Evolutionary conservation across 768 basidiomycete genomes (phyloP).

Genomic region (Sporobolomyces phaffii): DNA sequence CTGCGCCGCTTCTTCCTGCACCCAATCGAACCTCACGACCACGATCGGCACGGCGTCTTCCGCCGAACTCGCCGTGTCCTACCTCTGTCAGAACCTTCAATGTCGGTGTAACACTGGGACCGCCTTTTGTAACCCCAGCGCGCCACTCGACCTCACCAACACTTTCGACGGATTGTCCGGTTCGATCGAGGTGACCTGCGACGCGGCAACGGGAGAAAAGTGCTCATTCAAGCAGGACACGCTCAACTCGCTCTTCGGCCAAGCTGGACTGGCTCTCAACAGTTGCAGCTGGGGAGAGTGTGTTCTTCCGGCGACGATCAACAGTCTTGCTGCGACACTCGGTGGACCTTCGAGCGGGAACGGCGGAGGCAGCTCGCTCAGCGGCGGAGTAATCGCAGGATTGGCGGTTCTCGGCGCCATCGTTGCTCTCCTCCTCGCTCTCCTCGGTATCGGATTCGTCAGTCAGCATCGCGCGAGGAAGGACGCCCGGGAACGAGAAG

Average conservation of each 20-base stretch:
- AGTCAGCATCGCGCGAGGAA: conserved; percentile 61
- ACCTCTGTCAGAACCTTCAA: conserved; percentile 65
- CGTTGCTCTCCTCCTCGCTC: conserved; percentile 55
- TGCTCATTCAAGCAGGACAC: conserved; percentile 72
- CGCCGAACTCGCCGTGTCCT: conserved; percentile 52
- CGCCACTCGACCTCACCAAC: conserved; percentile 33
- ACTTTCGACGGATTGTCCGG: conserved; percentile 65
- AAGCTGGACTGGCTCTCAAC: conserved; percentile 62
- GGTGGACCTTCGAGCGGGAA: conserved; percentile 30
- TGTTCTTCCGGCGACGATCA: conserved; percentile 70
- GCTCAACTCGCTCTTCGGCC: conserved; percentile 66
- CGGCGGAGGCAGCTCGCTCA: conserved; percentile 52
- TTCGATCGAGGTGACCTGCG: conserved; percentile 64
- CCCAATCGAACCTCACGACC: conserved; percentile 52
- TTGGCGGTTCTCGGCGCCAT: conserved; percentile 73
- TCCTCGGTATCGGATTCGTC: conserved; percentile 61
- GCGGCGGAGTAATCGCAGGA: conserved; percentile 82
- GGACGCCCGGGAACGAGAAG: conserved; percentile 42
- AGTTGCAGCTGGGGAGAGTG: conserved; percentile 85
- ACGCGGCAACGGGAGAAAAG: conserved; percentile 49
- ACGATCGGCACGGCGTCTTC: conserved; percentile 33
- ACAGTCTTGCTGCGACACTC: conserved; percentile 47
- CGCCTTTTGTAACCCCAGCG: conserved; percentile 63
- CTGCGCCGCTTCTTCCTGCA: conserved; percentile 67
- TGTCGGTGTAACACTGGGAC: conserved; percentile 68